Base-by-base conservation (phyloP, 1,284 basidiomycete genomes). In the Pyrrhoderma lamaoense region DNA sequence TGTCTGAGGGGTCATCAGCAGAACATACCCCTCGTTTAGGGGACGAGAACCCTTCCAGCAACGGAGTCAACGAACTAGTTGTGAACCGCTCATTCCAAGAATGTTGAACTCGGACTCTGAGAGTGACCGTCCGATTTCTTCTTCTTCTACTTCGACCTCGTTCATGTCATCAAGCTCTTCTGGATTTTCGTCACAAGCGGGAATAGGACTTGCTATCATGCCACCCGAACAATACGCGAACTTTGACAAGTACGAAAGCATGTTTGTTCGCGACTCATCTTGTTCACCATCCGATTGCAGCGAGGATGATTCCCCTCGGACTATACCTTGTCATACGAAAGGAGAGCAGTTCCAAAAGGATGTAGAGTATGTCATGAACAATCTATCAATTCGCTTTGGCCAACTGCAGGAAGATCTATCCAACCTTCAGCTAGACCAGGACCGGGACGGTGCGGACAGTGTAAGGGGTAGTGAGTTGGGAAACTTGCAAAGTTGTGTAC, bases 201-300 rank as follows among this genome's bases (percentile, higher is more conserved):
- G 44, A 9, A 54, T 54, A 27, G 52, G 52, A 3, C 43, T 54
- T 27, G 48, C 47, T 18, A 54, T 54, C 16, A 46, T 50, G 31
- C 48, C 52, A 8, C 48, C 42, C n/a, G 52, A 50, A 18, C 47
- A 50, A 14, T 47, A 49, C 16, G 52, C 52, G 5, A 42, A 50
- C 27, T 50, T 54, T 25, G 48, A 54, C 31, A 42, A 31, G 13
- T 49, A 44, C 21, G 34, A 25, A 8, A 22, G 38, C n/a, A 18
- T 40, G 7, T 8, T 16, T 18, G 38, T 5, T 7, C 21, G n/a
- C 38, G 44, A 46, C 8, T 34, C 43, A 4, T n/a, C 47, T n/a
- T 42, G 35, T 43, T 23, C 52, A 21, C 31, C 43, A 11, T 40
- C 43, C 9, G 43, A 31, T 8, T 50, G 43, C 22, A 36, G 31